phyloP scores from a whole-genome alignment of 78 protist species.

The Chrysochromulina tobinii region DNA sequence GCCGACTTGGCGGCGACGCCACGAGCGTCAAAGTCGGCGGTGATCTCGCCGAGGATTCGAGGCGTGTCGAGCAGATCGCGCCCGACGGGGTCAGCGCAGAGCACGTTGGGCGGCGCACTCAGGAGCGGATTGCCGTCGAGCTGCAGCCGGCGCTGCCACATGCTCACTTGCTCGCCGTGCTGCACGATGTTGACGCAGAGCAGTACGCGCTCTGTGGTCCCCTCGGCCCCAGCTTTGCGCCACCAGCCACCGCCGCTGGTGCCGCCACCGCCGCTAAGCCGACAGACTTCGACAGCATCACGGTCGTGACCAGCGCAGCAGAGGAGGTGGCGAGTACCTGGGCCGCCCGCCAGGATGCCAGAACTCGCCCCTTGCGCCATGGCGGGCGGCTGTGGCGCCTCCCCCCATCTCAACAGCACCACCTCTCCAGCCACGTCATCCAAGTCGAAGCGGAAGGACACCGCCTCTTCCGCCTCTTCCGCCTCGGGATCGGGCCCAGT shows the following conservation, averaged over 20 bases:
- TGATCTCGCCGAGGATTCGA: neutral
- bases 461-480: neutral
- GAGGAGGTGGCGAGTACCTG: too few species aligned
- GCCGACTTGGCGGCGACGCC: neutral
- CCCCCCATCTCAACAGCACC: neutral
- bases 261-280: too few species aligned
- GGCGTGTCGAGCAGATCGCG: neutral
- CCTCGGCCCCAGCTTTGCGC: too few species aligned
- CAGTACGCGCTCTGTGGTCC: too few species aligned
- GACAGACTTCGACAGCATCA: too few species aligned
- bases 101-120: neutral
- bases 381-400: too few species aligned
- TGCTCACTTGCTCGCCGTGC: neutral
- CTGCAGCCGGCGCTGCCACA: neutral
- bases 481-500: too few species aligned
- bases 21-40: neutral
- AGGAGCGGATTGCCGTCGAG: slow-evolving; percentile 15
- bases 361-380: too few species aligned
- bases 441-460: slow-evolving; percentile 23
- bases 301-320: too few species aligned
- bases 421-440: slow-evolving; percentile 32
- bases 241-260: too few species aligned
- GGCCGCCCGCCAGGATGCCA: too few species aligned
- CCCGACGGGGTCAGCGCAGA: neutral
- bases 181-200: neutral